Evolutionary conservation across 2,329 filamentous ascomycete species (phyloP), one percentile per base, ranked within the genome.

Genomic region (Penicillium sp.): DNA sequence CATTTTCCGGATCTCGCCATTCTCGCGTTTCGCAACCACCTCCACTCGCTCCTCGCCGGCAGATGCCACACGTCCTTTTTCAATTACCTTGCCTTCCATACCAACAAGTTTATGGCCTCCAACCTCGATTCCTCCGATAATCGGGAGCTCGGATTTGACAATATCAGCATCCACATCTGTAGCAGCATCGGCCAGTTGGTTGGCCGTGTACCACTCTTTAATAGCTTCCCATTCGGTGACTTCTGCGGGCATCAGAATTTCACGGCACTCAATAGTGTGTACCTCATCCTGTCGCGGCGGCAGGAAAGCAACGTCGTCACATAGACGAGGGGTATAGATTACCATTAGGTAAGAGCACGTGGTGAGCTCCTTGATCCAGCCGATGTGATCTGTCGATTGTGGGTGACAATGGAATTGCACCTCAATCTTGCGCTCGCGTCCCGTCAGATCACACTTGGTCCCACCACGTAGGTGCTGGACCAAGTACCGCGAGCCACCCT

Each of bases 281-380:
- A 90, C 87, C 55, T 84, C 84, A 52, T 88, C 88, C 59, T 90
- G 87, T 64, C 88, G 85, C 0, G 91, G 90, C 0, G 92, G 91
- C 51, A 88, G 78, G 71, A 97, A 97, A 10, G 91, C 91, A 10
- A 90, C 84, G 63, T 97, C 92, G 68, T 88, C 85, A 76, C 92
- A 97, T 12, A 97, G 84, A 0, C 91, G 86, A 0, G 91, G 90
- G 0, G 92, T 96, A 70, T 96, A 89, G 60, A 97, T 84, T 31
- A 96, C 85, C 91, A 97, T 96, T 51, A 96, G 80, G 70, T 97
- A 97, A 12, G 90, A 86, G 75, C 92, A 97, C 11, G 91, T 96
- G 3, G 88, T 89, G 1, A 93, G 85, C 72, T 97, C 92, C 73
- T 96, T 96, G 75, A 97, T 95, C 85, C 90, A 91, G 41, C 88